phyloP scores from a whole-genome alignment of 2,329 filamentous ascomycete species.

The Phialophora expanda region DNA sequence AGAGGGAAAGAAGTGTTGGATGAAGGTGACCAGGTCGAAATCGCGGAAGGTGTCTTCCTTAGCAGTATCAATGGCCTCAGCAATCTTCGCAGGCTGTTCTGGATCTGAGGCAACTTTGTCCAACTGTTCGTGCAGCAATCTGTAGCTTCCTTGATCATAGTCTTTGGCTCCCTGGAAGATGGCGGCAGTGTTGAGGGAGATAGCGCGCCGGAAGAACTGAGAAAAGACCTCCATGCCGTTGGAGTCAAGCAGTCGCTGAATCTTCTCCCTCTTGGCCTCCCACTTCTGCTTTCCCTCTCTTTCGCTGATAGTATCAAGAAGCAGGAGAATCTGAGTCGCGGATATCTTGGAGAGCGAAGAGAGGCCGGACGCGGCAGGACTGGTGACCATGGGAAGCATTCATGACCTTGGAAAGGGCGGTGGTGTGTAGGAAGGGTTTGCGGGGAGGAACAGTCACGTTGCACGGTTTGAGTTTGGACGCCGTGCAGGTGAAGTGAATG shows the following conservation, averaged over 20 bases:
- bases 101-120: conserved; percentile 80
- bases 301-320: conserved; percentile 93
- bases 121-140: conserved; percentile 81
- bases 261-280: conserved; percentile 87
- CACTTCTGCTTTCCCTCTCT: conserved; percentile 91
- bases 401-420: conserved; percentile 37
- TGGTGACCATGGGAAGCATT: conserved; percentile 43
- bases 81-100: conserved; percentile 86
- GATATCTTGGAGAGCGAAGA: conserved; percentile 86
- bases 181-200: conserved; percentile 86
- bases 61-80: conserved; percentile 86
- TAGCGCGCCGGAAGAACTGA: conserved; percentile 91
- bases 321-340: conserved; percentile 90
- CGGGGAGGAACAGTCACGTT: conserved; percentile 17
- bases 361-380: conserved; percentile 54
- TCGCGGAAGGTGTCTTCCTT: conserved; percentile 94
- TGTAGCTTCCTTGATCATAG: conserved; percentile 80
- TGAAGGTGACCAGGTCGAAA: conserved; percentile 92
- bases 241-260: conserved; percentile 93
- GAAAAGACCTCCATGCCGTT: conserved; percentile 99
- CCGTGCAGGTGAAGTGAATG: not conserved
- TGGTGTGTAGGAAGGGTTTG: conserved; percentile 21
- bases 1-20: conserved; percentile 87
- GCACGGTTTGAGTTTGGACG: conserved; percentile 4
- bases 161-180: conserved; percentile 78